Evolutionary conservation across 805 yeast genomes (phyloP), one percentile per base, ranked within the genome.

Genomic region (Schizosaccharomyces osmophilus): DNA sequence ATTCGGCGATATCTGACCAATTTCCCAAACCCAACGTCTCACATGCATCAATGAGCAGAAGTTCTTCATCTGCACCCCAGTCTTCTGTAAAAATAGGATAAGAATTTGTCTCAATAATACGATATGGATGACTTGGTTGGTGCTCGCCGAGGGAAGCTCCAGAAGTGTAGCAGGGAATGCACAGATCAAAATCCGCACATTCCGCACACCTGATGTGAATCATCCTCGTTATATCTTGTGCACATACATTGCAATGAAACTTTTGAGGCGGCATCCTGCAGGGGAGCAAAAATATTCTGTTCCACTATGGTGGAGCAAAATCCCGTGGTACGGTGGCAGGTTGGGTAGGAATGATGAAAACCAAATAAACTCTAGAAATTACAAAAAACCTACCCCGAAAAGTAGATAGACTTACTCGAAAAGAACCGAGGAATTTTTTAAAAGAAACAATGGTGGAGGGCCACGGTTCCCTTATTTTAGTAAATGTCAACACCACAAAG

Each of bases 1-100:
- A 95, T 69, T 93, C 97, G 11, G 95, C 84, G n/a, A 94, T 81
- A 70, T 93, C 98, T 68, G 87, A 95, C 98, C 98, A 93, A 70
- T 89, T 88, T 1, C 99, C 99, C 15, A 58, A 67, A 0, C 99
- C 98, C 57, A 80, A 78, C 9, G 86, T 83, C 71, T 93, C 96
- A 55, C 95, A 83, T 8, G 97, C 97, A 70, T 88, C 95, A 15
- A 94, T 79, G 63, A 93, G 74, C 41, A 87, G 76, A 62, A 89
- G 69, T 72, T 93, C 99, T 71, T 93, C 99, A 73, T 93, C 98
- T 0, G 98, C 98, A 45, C 98, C 99, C 97, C 98, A 93, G 62
- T 84, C 89, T 62, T 78, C 80, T 61, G 82, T 85, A 66, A 94
- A 83, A 9, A 94, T 85, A 0, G 99, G 98, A 69, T 87, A 90